Evolutionary conservation across 495 filamentous ascomycete species (phyloP), one percentile per base, ranked within the genome.

Genomic region (Xylaria telfairii): DNA sequence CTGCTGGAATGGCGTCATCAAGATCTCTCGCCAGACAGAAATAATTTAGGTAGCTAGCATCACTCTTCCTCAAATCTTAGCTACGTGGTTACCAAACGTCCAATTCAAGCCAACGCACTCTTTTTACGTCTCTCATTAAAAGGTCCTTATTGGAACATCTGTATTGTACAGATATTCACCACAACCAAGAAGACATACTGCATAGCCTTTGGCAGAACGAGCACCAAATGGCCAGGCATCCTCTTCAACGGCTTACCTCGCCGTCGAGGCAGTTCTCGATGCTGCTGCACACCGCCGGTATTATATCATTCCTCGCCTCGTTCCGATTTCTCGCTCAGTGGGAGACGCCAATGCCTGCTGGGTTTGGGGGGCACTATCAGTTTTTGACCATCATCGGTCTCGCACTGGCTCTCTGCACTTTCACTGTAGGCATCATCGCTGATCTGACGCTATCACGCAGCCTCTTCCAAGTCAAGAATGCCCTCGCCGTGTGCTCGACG

Each of bases 371-470:
- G 86, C 92, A 95, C 77, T 91, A 91, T 74, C 92, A 95, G 80
- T 95, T 92, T 80, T 83, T 95, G 59, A 97, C 93, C 66, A 93
- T 96, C 72, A 89, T 96, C 73, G 93, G 93, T 34, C 86, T 96
- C 15, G 80, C 86, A 3, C 79, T 96, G 46, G 86, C 93, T 3
- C 87, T 90, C 19, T 67, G 88, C 59, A 93, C 93, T 46, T 95
- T 96, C 78, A 72, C 82, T 28, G 78, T 87, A 71, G 95, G 87
- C 9, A 77, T 94, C n/a, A 79, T 94, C 37, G 92, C 93, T 44
- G 94, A 97, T 81, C 68, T 95, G 10, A 91, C 89, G 12, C 77
- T 90, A 44, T 92, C 87, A 9, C 83, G 80, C 0, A 80, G 78
- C 32, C 82, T 96, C 49, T 96, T 97, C 79, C 69, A 84, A 42